Base-by-base conservation (phyloP, 108 stramenopile species). In the Pseudonitzschia multiseries region DNA sequence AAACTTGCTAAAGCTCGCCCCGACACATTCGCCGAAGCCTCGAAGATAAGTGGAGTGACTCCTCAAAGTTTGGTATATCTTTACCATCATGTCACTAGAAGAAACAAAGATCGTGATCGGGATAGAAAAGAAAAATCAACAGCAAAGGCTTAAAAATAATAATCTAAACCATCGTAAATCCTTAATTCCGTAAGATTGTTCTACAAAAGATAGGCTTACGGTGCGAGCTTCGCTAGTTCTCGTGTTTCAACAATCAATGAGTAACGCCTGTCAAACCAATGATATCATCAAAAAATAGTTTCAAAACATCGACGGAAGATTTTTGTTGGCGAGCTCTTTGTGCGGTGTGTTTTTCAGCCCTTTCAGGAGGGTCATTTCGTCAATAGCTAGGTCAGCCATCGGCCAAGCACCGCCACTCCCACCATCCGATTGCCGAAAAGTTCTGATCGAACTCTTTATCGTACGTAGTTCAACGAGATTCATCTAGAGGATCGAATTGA, bases 41-140 rank as follows among this genome's bases (percentile, higher is more conserved):
- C 92, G 10, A 87, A 93, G 72, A 96, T 99, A 29, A 92, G 92
- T 69, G 98, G 97, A 26, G 72, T 99, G 61, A 98, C 97, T 48
- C 97, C 98, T 0, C 88, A 96, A 73, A 86, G 90, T 57, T 76
- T 99, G 69, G 93, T 99, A 9, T 97, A 95, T 76, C 77, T 99
- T 33, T 96, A 94, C 78, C 89, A 98, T 67, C 83, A 95, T 75
- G 89, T 97, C 10, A 83, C 73, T 57, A 86, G 79, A 64, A 68
- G 91, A 68, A 87, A 90, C 73, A 81, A 76, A 68, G 76, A 86
- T 43, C 87, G 84, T 26, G 89, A 86, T 62, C 61, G 61, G n/a
- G n/a, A n/a, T n/a, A n/a, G n/a, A 40, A 0, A 14, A 29, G n/a
- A 26, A 41, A 62, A 62, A 62, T 12, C 29, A 62, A 62, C 21